These are phyloP conservation scores for Erigeron philadelphicus DNA, from an alignment of 140 eudicot species.

Conservation along the genomic window DNA sequence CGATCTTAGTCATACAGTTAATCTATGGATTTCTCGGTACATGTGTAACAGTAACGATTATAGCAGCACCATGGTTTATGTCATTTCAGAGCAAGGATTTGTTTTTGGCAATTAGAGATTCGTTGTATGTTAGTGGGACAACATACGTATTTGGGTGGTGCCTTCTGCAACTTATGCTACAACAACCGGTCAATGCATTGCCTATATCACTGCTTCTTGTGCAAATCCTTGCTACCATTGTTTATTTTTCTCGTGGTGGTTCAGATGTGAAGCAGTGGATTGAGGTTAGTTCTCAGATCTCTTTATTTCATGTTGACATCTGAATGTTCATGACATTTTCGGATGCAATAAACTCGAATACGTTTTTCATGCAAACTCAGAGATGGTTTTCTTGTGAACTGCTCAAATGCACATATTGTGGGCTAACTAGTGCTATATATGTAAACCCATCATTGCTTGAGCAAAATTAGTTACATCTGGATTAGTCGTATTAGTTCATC, in stretches of 20 bases:
- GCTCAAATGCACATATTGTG: background rate
- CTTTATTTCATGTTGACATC: conserved; percentile 8
- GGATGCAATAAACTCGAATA: conserved; percentile 14
- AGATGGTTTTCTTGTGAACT: background rate
- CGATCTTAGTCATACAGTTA: conserved; percentile 43
- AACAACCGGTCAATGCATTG: conserved; percentile 64
- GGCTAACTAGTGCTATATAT: background rate
- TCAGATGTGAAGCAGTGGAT: conserved; percentile 64
- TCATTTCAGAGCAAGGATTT: conserved; percentile 26
- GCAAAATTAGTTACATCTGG: background rate
- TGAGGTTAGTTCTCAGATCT: conserved; percentile 55
- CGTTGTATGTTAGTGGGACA: conserved; percentile 48
- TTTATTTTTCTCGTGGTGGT: conserved; percentile 35
- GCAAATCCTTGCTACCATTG: conserved; percentile 53
- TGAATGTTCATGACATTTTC: background rate
- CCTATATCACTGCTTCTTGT: conserved; percentile 55
- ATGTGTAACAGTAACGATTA: conserved; percentile 30
- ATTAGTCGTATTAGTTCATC: conserved; percentile 1
- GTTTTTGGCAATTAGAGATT: conserved; percentile 40
- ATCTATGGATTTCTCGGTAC: conserved; percentile 45
- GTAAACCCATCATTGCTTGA: background rate
- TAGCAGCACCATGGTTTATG: conserved; percentile 61
- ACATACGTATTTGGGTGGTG: conserved; percentile 66
- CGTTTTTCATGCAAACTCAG: background rate
- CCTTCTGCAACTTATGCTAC: conserved; percentile 75